Base-by-base conservation (phyloP, 2,329 filamentous ascomycete genomes). In the Capronia coronata region DNA sequence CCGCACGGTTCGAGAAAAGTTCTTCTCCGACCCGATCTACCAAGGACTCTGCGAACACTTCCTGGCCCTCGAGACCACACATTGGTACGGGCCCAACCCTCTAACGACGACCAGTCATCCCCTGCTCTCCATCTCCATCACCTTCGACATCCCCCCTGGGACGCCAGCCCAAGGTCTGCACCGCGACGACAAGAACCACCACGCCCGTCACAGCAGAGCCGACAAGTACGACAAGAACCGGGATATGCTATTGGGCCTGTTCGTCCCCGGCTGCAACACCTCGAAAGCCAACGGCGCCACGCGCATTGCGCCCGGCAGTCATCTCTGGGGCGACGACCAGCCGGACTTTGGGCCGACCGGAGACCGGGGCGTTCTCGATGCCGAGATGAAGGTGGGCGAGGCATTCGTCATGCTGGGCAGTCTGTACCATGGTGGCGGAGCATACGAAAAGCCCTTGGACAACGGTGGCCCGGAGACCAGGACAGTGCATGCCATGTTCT, bases 111-210 rank as follows among this genome's bases (percentile, higher is more conserved):
- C 57, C 1, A 67, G 65, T 5, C 59, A 67, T 30, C 68, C 67
- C 1, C 52, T 68, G 1, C 61, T 70, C 5, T 67, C 65, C 5
- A 68, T 68, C 21, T 57, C 66, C 16, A 69, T 68, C 41, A 65
- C 68, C 1, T 67, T 69, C 61, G 63, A 64, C 40, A 64, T 64
- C 1, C 64, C 61, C 4, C 65, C 67, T 0, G 63, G 64, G 2
- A 64, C 62, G 2, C 49, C 57, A 3, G 59, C 66, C 1, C 66
- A 68, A 47, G 57, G 59, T 7, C 59, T 69, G 5, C 67, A 69
- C 45, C 64, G 67, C 3, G 66, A 68, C 47, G 67, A 70, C 52
- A 69, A 68, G 51, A 68, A 67, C 46, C 67, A 68, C 43, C 67
- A 69, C 45, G 63, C 63, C 5, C 59, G 63, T 3, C 67, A 70